A percentile compares a stretch with the other conserved stretches of the same genome.
These are phyloP conservation scores for Fusarium humuli DNA, from an alignment of 2,329 filamentous ascomycete genomes.

Conservation along the genomic window DNA sequence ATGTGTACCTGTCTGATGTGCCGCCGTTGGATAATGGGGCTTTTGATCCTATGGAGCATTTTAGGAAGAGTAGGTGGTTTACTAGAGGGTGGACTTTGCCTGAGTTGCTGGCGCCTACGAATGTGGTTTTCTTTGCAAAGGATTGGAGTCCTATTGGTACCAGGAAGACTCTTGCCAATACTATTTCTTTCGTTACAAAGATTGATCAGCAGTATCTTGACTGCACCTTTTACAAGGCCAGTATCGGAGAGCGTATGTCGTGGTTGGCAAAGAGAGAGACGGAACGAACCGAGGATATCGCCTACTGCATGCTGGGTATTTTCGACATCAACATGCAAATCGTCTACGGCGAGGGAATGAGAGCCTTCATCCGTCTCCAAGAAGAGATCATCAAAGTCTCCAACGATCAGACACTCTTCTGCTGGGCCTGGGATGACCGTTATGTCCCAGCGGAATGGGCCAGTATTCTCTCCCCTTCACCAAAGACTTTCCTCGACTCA, in stretches of 20 bases:
- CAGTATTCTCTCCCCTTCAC: slow-evolving; percentile 12
- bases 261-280: slow-evolving; percentile 24
- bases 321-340: slow-evolving; percentile 34
- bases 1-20: slow-evolving; percentile 12
- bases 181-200: slow-evolving; percentile 20
- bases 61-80: slow-evolving; percentile 21
- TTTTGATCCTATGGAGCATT: slow-evolving; percentile 20
- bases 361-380: slow-evolving; percentile 17
- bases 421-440: slow-evolving; percentile 22
- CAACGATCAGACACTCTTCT: slow-evolving; percentile 24
- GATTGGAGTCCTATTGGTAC: slow-evolving; percentile 25
- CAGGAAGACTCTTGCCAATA: slow-evolving; percentile 18
- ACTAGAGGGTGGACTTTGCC: slow-evolving; percentile 23
- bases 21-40: slow-evolving; percentile 1
- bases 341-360: slow-evolving; percentile 20
- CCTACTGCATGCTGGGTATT: slow-evolving; percentile 26
- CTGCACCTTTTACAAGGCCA: slow-evolving; percentile 27
- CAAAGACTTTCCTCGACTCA: slow-evolving; percentile 18
- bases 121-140: slow-evolving; percentile 23
- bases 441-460: slow-evolving; percentile 26
- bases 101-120: slow-evolving; percentile 20
- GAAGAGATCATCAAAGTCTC: slow-evolving; percentile 30
- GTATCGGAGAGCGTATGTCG: slow-evolving; percentile 24
- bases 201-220: slow-evolving; percentile 28
- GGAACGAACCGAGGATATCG: slow-evolving; percentile 12